Evolutionary conservation across 331 rosid genomes (phyloP).

Genomic region (Pyrus hybrid): DNA sequence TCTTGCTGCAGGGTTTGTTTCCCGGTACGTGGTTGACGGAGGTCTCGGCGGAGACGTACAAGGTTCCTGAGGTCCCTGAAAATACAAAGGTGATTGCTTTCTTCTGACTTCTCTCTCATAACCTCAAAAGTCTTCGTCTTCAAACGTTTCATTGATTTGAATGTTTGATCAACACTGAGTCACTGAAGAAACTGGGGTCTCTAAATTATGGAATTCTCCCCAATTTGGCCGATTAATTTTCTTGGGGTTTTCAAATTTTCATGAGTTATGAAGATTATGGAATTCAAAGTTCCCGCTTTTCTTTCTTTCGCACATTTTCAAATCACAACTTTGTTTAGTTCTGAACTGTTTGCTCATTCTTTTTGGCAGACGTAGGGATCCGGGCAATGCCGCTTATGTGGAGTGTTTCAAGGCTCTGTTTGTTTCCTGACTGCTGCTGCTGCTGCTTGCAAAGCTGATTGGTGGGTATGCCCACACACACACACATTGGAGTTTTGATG

Average conservation of each 20-base stretch:
- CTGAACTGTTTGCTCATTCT: constrained; percentile 4
- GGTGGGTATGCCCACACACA: constrained; percentile 11
- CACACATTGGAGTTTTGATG: constrained; percentile 13
- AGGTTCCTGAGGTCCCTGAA: constrained; percentile 49
- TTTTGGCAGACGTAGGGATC: constrained; percentile 40
- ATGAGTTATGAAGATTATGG: neutral
- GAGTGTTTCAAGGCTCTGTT: constrained; percentile 8
- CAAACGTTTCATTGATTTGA: neutral
- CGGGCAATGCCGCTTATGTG: constrained; percentile 9
- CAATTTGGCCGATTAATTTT: neutral
- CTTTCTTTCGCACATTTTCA: neutral
- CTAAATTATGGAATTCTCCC: neutral
- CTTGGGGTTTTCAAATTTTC: neutral
- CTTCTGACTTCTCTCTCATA: neutral
- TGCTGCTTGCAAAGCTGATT: constrained; percentile 19
- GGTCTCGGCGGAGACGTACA: constrained; percentile 56
- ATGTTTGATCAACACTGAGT: neutral
- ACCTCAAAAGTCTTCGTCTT: neutral
- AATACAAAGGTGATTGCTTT: constrained; percentile 45
- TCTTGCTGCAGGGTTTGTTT: constrained; percentile 32
- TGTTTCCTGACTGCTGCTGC: constrained; percentile 6
- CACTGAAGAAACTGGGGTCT: neutral
- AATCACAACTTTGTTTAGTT: neutral
- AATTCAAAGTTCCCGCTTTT: constrained; percentile 2
- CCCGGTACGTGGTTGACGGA: constrained; percentile 72